Base-by-base conservation (phyloP, 345 rosid species). In the Moricandia moricandioides region DNA sequence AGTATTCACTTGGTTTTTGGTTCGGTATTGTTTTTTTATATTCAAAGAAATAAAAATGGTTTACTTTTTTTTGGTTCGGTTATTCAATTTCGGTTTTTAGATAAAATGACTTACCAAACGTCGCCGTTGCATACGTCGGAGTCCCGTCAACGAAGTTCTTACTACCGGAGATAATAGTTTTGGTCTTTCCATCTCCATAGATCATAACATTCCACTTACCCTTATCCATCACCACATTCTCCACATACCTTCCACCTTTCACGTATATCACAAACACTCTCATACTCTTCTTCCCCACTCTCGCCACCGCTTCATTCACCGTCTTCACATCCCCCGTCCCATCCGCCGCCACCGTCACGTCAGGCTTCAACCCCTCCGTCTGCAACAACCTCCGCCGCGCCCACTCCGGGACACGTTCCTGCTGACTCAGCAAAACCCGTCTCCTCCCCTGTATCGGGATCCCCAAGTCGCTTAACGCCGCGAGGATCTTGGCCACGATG, bases 121-220 rank as follows among this genome's bases (percentile, higher is more conserved):
- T 89, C 1, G 98, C 95, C 6, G 98, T 92, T 6, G 77, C 76
- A 29, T 85, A 90, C 2, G 98, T 92, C 6, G 97, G 90, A 47
- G 87, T 88, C 2, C 97, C 95, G 30, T 91, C 97, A 8, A 86
- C 31, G 37, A 86, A 90, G 72, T 91, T 92, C 80, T 65, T 65
- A 29, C 82, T 55, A 4, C 90, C 92, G 75, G 94, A 82, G 43
- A 93, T 79, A 37, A 86, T 65, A 4, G 93, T 93, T 80, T 81
- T 73, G 0, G 35, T 70, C 29, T 65, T 84, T 1, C 92, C 98
- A 7, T 93, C 98, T 0, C 98, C 97, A 35, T 79, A 91, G 29
- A 93, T 86, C 94, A 93, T 83, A 67, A 93, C 94, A 68, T 93
- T 89, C 97, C 97, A 91, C 74, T 55, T 84, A 71, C 66, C 68